These are phyloP conservation scores for Claviceps pazoutovae DNA, from an alignment of 2,329 filamentous ascomycete genomes.

Conservation along the genomic window DNA sequence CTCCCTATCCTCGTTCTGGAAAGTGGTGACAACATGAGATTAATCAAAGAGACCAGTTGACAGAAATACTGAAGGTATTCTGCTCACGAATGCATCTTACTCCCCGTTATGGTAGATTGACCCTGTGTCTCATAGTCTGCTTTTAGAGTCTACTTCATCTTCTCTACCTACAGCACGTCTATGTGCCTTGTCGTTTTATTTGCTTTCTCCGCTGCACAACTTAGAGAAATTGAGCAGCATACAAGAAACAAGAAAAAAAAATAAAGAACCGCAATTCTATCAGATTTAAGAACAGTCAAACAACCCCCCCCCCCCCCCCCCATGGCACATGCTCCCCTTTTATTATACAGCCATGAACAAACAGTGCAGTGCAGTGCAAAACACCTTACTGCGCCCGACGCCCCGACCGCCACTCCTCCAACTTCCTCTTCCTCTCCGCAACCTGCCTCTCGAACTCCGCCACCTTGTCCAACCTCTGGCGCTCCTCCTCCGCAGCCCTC, in stretches of 20 bases:
- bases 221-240: not conserved
- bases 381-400: constrained; percentile 9
- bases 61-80: not conserved
- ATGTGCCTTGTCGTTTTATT: not conserved
- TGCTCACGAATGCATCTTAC: not conserved
- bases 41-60: too few species aligned
- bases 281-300: not conserved
- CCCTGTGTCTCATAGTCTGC: too few species aligned
- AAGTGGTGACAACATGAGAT: too few species aligned
- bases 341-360: not conserved
- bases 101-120: too few species aligned
- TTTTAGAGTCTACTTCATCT: not conserved
- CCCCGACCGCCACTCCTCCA: constrained; percentile 32
- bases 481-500: constrained; percentile 37
- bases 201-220: too few species aligned
- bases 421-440: constrained; percentile 33
- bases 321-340: too few species aligned
- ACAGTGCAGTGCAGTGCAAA: not conserved
- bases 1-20: too few species aligned
- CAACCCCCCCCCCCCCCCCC: not conserved
- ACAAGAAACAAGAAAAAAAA: not conserved
- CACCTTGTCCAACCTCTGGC: constrained; percentile 38
- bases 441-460: constrained; percentile 46
- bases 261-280: not conserved
- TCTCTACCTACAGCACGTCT: not conserved